Evolutionary conservation across 2,329 filamentous ascomycete species (phyloP).

Genomic region (Paecilomyces niveus): DNA sequence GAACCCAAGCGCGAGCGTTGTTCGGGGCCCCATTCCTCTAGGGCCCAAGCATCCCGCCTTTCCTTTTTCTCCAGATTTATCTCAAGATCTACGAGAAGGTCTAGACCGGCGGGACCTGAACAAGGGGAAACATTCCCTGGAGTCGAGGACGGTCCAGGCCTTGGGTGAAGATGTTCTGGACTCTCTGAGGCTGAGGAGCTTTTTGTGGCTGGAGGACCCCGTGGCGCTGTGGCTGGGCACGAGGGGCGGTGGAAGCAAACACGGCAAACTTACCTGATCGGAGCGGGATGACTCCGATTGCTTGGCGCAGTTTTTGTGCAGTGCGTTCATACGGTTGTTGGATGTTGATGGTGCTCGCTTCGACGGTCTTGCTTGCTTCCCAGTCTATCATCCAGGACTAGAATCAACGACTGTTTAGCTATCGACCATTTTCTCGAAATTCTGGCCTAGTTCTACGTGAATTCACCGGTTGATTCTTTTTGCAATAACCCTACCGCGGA

Average conservation of each 20-base stretch:
- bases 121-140: slow-evolving; percentile 6
- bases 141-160: slow-evolving; percentile 25
- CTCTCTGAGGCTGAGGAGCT: slow-evolving; percentile 13
- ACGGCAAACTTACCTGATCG: slow-evolving; percentile 15
- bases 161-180: slow-evolving; percentile 18
- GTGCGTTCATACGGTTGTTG: not conserved
- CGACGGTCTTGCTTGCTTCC: not conserved
- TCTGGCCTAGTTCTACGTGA: not conserved
- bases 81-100: slow-evolving; percentile 6
- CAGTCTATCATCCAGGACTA: not conserved
- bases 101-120: slow-evolving; percentile 20
- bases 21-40: not conserved
- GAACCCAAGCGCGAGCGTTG: not conserved
- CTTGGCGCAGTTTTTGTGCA: slow-evolving; percentile 25
- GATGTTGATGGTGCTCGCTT: slow-evolving; percentile 8
- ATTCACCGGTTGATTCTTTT: not conserved
- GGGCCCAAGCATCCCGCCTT: not conserved
- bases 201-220: not conserved
- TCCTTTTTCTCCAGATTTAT: not conserved
- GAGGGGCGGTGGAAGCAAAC: slow-evolving; percentile 7
- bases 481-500: not conserved
- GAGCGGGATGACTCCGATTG: slow-evolving; percentile 14
- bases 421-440: not conserved
- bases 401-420: not conserved
- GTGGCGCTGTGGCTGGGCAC: slow-evolving; percentile 3